Conservation (phyloP, 129 eudicot species). For the Centella asiatica region DNA sequence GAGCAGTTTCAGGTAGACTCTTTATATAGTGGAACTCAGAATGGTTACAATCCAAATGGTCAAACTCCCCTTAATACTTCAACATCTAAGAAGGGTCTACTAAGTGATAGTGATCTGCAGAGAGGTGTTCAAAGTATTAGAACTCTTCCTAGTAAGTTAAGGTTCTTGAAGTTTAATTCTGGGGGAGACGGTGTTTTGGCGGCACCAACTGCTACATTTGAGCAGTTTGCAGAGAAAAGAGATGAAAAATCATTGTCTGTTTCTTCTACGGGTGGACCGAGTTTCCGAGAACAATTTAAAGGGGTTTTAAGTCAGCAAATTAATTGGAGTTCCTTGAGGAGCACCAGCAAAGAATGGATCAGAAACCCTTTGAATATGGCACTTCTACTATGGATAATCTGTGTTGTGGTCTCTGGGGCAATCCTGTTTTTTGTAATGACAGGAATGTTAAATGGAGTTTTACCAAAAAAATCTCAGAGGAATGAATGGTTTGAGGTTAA, state of each 20-base stretch:
- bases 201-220: constrained; percentile 26
- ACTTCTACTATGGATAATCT: constrained; percentile 37
- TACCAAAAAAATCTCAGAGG: constrained; percentile 47
- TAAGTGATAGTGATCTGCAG: constrained; percentile 19
- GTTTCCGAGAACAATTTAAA: constrained; percentile 18
- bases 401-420: constrained; percentile 54
- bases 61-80: constrained; percentile 22
- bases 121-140: constrained; percentile 12
- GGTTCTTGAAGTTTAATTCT: constrained; percentile 12
- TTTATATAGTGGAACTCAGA: not conserved
- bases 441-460: constrained; percentile 38
- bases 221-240: constrained; percentile 21
- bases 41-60: constrained; percentile 8
- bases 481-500: constrained; percentile 56
- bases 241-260: constrained; percentile 21
- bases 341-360: constrained; percentile 38
- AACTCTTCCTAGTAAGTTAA: constrained; percentile 9
- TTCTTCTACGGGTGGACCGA: constrained; percentile 14
- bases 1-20: constrained; percentile 13
- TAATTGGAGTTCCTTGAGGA: constrained; percentile 25
- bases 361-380: constrained; percentile 45
- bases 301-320: constrained; percentile 18
- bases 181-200: constrained; percentile 15
- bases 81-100: constrained; percentile 27
- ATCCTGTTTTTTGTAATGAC: constrained; percentile 56